phyloP scores from a whole-genome alignment of 345 rosid species.

The Eucalyptus globulus region DNA sequence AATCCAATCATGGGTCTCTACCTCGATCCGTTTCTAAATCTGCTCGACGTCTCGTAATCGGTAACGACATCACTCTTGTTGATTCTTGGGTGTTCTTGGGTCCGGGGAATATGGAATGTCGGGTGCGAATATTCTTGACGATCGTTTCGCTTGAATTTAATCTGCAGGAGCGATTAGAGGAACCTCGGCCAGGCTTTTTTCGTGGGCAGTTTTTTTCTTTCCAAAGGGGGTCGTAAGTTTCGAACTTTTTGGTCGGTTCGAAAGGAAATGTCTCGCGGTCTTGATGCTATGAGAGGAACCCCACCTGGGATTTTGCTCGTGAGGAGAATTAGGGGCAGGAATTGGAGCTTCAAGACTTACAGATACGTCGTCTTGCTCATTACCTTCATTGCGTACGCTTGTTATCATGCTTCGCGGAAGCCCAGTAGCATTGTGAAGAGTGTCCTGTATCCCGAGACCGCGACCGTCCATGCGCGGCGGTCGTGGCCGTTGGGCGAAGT shows the following conservation, averaged over 20 bases:
- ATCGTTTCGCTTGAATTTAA: background rate
- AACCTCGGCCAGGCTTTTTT: background rate
- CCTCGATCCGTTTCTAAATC: background rate
- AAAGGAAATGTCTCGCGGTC: background rate
- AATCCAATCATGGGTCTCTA: background rate
- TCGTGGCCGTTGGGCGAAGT: constrained; percentile 72
- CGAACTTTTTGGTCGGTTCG: background rate
- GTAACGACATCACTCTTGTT: background rate
- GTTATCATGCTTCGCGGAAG: constrained; percentile 91
- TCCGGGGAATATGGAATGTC: background rate
- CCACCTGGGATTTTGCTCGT: constrained; percentile 64
- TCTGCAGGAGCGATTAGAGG: background rate
- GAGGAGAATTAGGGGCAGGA: constrained; percentile 41
- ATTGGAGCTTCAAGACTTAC: constrained; percentile 57
- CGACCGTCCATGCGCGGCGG: background rate
- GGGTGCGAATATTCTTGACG: background rate
- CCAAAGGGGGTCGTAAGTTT: background rate
- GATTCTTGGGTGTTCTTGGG: background rate
- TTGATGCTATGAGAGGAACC: background rate
- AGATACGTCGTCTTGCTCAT: constrained; percentile 54
- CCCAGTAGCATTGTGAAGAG: constrained; percentile 94
- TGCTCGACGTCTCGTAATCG: background rate
- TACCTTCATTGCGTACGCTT: constrained; percentile 81
- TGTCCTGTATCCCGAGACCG: constrained; percentile 50
- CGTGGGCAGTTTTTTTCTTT: background rate